Evolutionary conservation across 208 protist genomes (phyloP).

Genomic region (Crithidia brevicula): DNA sequence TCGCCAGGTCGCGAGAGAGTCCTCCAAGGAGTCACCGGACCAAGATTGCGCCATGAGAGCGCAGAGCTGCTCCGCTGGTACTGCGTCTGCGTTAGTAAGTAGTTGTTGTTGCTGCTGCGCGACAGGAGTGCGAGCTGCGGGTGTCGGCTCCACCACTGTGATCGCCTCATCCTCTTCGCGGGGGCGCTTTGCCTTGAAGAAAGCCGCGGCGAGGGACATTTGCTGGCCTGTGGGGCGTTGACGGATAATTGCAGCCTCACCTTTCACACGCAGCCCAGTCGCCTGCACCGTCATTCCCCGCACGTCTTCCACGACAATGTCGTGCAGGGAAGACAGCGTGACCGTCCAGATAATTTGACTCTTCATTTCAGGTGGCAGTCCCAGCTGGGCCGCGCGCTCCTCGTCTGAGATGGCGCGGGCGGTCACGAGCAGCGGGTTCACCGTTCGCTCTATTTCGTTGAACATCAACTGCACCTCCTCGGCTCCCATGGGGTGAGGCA

Average conservation of each 20-base stretch:
- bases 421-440: conserved; percentile 60
- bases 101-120: no score
- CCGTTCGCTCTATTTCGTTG: conserved; percentile 27
- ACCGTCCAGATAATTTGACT: conserved; percentile 68
- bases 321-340: conserved; percentile 34
- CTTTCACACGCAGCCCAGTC: conserved; percentile 45
- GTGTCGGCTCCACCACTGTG: conserved; percentile 27
- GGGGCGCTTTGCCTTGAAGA: conserved; percentile 45
- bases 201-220: conserved; percentile 59
- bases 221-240: conserved; percentile 40
- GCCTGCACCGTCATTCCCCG: conserved; percentile 87
- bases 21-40: conserved; percentile 5
- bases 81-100: neutral
- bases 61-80: conserved; percentile 2
- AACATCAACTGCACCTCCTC: conserved; percentile 54
- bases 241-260: conserved; percentile 14
- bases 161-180: conserved; percentile 25
- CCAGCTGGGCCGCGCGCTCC: conserved; percentile 51
- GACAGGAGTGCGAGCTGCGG: conserved; percentile 1
- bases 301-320: conserved; percentile 81
- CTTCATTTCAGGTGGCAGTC: conserved; percentile 28
- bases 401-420: conserved; percentile 50
- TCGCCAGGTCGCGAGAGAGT: conserved; percentile 39
- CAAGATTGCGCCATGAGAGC: conserved; percentile 9
- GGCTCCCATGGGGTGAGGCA: conserved; percentile 48